These are phyloP conservation scores for Xylaria sp. DNA, from an alignment of 495 filamentous ascomycete genomes.

Conservation along the genomic window DNA sequence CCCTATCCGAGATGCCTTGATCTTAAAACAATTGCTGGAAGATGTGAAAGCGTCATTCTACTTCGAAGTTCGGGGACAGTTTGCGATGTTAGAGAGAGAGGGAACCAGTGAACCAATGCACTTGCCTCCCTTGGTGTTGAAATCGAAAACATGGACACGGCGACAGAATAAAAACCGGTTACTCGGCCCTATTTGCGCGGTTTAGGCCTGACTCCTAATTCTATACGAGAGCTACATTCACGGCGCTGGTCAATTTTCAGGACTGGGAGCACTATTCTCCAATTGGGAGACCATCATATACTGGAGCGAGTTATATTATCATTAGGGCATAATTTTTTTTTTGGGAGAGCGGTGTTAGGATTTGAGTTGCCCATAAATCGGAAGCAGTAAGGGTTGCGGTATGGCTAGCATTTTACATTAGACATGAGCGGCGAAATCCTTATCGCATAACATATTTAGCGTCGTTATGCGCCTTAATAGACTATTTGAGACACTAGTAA, in stretches of 20 bases:
- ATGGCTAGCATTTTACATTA: background rate
- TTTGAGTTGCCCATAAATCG: background rate
- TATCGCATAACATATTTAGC: background rate
- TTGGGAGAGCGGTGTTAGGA: background rate
- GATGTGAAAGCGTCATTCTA: conserved; percentile 50
- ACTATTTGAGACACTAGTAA: background rate
- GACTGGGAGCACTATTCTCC: background rate
- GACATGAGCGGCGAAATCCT: background rate
- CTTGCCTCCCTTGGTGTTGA: conserved; percentile 38
- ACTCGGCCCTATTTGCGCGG: background rate
- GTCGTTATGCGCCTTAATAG: background rate
- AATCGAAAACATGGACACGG: conserved; percentile 32
- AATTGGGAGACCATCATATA: background rate
- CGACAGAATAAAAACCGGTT: background rate
- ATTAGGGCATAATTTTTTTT: background rate
- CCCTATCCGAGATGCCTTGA: conserved; percentile 40
- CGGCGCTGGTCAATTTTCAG: background rate
- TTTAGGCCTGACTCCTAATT: background rate
- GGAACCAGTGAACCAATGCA: conserved; percentile 32
- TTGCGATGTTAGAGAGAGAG: conserved; percentile 36
- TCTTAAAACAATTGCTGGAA: conserved; percentile 46
- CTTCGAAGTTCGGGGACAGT: conserved; percentile 43
- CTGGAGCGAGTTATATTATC: background rate
- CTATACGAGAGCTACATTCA: background rate
- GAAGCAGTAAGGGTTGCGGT: background rate